Base-by-base conservation (phyloP, 108 stramenopile genomes). In the Stephanodiscus minutulus region DNA sequence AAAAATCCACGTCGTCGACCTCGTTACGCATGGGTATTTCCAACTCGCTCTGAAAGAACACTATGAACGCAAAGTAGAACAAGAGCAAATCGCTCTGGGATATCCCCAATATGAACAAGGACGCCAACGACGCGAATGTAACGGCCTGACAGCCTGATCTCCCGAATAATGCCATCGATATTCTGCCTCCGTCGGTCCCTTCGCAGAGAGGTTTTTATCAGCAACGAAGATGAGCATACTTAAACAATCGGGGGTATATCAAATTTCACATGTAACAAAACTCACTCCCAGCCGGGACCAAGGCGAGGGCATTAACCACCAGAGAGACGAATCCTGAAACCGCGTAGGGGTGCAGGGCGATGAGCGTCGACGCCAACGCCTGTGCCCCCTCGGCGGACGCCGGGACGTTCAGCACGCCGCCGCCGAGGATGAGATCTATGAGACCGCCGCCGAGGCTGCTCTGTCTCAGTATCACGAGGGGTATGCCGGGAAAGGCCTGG, bases 21-120 rank as follows among this genome's bases (percentile, higher is more conserved):
- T 94, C 93, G 49, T 94, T 90, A n/a, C 90, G 61, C 31, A 76
- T 57, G 48, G 93, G 93, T 13, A 91, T 85, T 77, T 94, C 93
- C 24, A 85, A 78, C 57, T 91, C 93, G 9, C 56, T 65, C 64
- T 94, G 93, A 56, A 84, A 90, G 33, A 91, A 88, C 3, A 87
- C 65, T 24, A 82, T 61, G 64, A 90, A 94, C 21, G 78, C 72
- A 59, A 88, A 89, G 47, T 88, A 94, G 53, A 94, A 94, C 13
- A 91, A 68, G 54, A 94, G 82, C 25, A 90, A 65, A 68, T 94
- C 93, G 13, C 85, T 85, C 29, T 84, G 79, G 3, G 80, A 64
- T 15, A 91, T 22, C 1, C 90, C 90, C 3, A 70, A 25, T 13
- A 73, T 18, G 52, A 82, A 69, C 39, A 94, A 55, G 5, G 85